phyloP scores from a whole-genome alignment of 2,329 filamentous ascomycete species.

The Fusarium siculi region DNA sequence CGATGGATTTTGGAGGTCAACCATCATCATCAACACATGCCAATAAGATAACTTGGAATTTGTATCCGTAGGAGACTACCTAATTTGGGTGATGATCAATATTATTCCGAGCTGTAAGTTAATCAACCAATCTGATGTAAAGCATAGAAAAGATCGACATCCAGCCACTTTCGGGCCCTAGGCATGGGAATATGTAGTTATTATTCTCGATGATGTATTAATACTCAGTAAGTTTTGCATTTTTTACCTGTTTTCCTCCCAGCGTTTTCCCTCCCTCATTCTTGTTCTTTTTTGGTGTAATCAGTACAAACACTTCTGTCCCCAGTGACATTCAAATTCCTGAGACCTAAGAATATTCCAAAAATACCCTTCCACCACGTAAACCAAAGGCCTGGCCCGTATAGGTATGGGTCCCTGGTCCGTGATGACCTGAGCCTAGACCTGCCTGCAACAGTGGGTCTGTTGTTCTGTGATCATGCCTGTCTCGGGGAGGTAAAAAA shows the following conservation, averaged over 20 bases:
- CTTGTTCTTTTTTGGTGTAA: not conserved
- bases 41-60: not conserved
- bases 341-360: slow-evolving; percentile 17
- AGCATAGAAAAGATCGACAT: slow-evolving; percentile 14
- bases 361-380: slow-evolving; percentile 22
- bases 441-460: slow-evolving; percentile 16
- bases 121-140: not conserved
- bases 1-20: not conserved
- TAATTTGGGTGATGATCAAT: not conserved
- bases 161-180: not conserved
- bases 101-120: not conserved
- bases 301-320: not conserved
- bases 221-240: slow-evolving; percentile 1
- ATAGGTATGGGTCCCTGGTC: slow-evolving; percentile 11
- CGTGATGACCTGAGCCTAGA: slow-evolving; percentile 2
- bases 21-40: not conserved
- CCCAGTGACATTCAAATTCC: slow-evolving; percentile 1
- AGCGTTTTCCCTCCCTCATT: not conserved
- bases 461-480: slow-evolving; percentile 1
- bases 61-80: not conserved
- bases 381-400: not conserved
- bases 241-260: not conserved
- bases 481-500: not conserved
- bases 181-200: slow-evolving; percentile 1
- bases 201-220: not conserved